Evolutionary conservation across 176 grass and related monocot species (phyloP), one percentile per base, ranked within the genome.

Genomic region (Juncus inflexus): DNA sequence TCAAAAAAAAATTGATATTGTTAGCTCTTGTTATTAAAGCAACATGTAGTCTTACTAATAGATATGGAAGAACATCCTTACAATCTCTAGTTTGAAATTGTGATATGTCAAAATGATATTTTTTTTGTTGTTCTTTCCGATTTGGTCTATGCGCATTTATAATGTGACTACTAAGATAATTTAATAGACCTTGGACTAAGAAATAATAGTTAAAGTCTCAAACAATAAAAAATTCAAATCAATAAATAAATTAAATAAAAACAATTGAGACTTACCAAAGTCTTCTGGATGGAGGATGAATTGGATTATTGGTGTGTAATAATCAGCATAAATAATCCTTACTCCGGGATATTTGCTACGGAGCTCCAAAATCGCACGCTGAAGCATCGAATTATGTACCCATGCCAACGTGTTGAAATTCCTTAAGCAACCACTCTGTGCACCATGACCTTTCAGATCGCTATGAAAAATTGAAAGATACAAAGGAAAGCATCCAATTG

Each of bases 251-350:
- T 52, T 63, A 63, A 63, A 38, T 35, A 52, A 11, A 35, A 41
- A 4, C 40, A 9, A 45, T 0, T 7, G 10, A 0, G 10, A 3
- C 84, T 96, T 3, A 96, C 92, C 92, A 50, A 70, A 96, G 55
- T 91, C 87, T 73, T 80, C 64, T 38, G 84, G 74, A 70, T 86
- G 78, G 37, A 87, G 82, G 9, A 88, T 52, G 74, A 96, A 96
- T 55, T 86, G 87, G 58, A 91, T 72, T 42, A 83, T 59, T 0
- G 92, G 84, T 2, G 79, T 91, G 70, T 89, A 96, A 73, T 86
- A 96, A 72, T 96, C 87, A 10, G 77, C 92, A 69, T 96, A 96
- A 8, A 87, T 74, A 67, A 96, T 86, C 70, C 92, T 90, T 4
- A 83, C 82, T 13, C 4, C 76, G 11, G 81, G 63, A 78, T 96